Conservation (phyloP, 305 asterid genomes). For the Andrographis paniculata region DNA sequence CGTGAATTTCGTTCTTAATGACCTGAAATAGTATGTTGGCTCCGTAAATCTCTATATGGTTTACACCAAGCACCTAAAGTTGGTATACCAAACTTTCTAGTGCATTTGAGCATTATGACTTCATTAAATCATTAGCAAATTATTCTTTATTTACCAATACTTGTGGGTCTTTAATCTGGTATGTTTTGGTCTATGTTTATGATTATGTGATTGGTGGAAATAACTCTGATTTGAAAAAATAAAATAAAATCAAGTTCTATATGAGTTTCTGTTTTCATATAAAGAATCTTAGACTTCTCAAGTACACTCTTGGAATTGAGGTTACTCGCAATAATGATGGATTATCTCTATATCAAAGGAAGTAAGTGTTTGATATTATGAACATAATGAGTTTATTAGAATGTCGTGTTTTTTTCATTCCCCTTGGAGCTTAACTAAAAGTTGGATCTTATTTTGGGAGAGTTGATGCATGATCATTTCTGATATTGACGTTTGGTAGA, state of each 20-base stretch:
- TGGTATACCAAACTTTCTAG: not conserved
- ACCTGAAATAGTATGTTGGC: not conserved
- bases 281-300: not conserved
- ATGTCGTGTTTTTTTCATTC: not conserved
- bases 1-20: not conserved
- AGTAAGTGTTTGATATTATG: not conserved
- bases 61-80: not conserved
- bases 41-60: constrained; percentile 2
- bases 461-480: not conserved
- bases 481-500: not conserved
- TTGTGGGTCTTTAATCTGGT: not conserved
- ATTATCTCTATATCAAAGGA: not conserved
- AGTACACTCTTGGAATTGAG: not conserved
- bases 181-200: constrained; percentile 2
- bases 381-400: not conserved
- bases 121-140: not conserved
- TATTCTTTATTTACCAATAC: not conserved
- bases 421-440: not conserved
- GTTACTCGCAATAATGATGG: not conserved
- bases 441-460: not conserved
- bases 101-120: not conserved
- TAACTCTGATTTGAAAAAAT: not conserved
- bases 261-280: constrained; percentile 4
- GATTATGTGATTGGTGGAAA: not conserved
- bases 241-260: not conserved